Percentiles rank a stretch among this genome's conserved stretches.
Evolutionary conservation across 441 rosid genomes (phyloP).

Genomic region (Iberis amara): DNA sequence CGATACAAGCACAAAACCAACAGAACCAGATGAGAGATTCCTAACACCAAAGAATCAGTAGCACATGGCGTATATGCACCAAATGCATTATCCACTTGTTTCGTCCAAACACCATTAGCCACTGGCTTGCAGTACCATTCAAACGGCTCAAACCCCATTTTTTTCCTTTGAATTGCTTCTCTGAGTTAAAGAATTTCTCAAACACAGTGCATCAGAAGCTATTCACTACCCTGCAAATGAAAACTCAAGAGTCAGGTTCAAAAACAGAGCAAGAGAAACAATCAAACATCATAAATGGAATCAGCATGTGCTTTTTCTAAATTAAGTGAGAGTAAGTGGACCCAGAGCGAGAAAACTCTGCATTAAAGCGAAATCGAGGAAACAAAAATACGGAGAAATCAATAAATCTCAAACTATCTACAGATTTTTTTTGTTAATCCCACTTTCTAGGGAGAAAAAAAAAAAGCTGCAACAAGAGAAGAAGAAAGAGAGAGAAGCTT

Average conservation of each 20-base stretch:
- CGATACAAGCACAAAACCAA: conserved; percentile 67
- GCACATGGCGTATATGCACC: conserved; percentile 94
- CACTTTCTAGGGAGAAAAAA: conserved; percentile 9
- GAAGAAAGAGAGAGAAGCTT: too few relatives aligned
- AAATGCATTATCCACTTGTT: conserved; percentile 68
- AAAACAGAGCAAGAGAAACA: neutral
- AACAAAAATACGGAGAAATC: neutral
- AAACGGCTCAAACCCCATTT: conserved; percentile 69
- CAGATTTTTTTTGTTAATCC: conserved; percentile 5
- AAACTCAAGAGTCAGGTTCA: neutral
- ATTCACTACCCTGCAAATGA: conserved; percentile 13
- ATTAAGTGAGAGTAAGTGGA: conserved; percentile 14
- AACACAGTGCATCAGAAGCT: conserved; percentile 18
- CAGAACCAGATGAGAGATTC: conserved; percentile 61
- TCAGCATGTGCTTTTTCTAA: neutral
- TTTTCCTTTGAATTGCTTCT: neutral
- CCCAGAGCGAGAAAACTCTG: conserved; percentile 3
- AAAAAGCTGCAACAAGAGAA: too few relatives aligned
- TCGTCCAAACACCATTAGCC: conserved; percentile 72
- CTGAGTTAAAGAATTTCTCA: neutral
- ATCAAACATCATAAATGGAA: neutral
- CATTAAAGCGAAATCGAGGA: conserved; percentile 14
- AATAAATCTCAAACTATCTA: conserved; percentile 5
- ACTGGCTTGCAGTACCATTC: conserved; percentile 87
- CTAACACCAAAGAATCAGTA: conserved; percentile 62